Percentiles rank a stretch among this genome's conserved stretches.
Conservation (phyloP, 2,329 filamentous ascomycete genomes). For the Ophiostoma triangulosporum region DNA sequence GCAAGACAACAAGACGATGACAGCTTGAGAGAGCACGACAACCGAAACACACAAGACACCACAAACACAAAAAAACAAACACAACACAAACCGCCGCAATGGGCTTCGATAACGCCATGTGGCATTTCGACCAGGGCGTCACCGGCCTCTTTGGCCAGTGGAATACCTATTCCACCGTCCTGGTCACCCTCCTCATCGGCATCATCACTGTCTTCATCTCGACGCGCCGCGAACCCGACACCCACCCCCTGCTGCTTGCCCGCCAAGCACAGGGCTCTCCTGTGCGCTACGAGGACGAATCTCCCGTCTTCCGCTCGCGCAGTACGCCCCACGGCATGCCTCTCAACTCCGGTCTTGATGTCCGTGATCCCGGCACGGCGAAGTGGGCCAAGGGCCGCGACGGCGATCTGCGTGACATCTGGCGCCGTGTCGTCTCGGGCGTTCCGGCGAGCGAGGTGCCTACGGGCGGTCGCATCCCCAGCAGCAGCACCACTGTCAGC, state of each 20-base stretch:
- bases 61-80: not conserved
- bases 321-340: constrained; percentile 77
- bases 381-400: constrained; percentile 75
- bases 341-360: constrained; percentile 62
- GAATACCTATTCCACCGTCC: constrained; percentile 64
- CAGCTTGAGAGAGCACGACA: not conserved
- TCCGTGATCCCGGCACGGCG: constrained; percentile 65
- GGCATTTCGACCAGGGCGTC: constrained; percentile 58
- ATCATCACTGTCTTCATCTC: constrained; percentile 60
- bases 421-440: constrained; percentile 59
- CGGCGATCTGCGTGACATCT: constrained; percentile 84
- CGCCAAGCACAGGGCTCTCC: constrained; percentile 68
- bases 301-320: constrained; percentile 71
- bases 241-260: constrained; percentile 79
- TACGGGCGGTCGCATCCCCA: not conserved
- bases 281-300: constrained; percentile 73
- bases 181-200: constrained; percentile 52
- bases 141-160: constrained; percentile 61
- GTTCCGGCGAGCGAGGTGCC: constrained; percentile 46
- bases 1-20: not conserved
- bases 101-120: constrained; percentile 42
- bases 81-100: constrained; percentile 17
- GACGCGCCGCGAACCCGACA: constrained; percentile 68
- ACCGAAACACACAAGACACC: not conserved
- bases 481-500: not conserved